Base-by-base conservation (phyloP, 2,329 filamentous ascomycete species). In the Leptographium flavum region DNA sequence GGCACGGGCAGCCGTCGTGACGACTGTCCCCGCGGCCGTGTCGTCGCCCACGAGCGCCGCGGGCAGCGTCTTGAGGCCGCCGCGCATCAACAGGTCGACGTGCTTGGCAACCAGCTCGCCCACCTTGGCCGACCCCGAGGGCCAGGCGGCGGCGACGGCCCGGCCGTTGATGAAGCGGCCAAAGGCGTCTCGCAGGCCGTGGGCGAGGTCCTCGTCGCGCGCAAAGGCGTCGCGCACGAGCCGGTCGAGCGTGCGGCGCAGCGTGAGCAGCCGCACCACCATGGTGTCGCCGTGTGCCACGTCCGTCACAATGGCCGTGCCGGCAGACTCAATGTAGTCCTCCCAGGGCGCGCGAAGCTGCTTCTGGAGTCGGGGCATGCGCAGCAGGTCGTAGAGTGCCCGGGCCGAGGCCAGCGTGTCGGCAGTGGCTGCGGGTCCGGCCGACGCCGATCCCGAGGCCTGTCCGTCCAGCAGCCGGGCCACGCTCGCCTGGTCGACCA, bases 41-140 rank as follows among this genome's bases (percentile, higher is more conserved):
- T 79, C 60, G 53, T 82, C 76, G 1, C 79, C 76, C 2, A 79
- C 67, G 9, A 90, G 68, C 21, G 76, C 74, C 38, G 78, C 72
- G 1, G 85, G 86, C 9, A 93, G 74, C 0, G 83, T 81, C 60
- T 93, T 96, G 39, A 90, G 71, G 1, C 92, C 93, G 42, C 87
- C 87, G 45, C 87, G 80, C 28, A 98, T 73, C 19, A 98, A 70
- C 65, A 83, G 73, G 62, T 98, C 92, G 50, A 98, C 83, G 56
- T 96, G 88, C 63, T 95, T 96, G 27, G 92, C 93, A 54, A 95
- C 93, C 88, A 96, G 94, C 66, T 98, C 92, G 42, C 90, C 92
- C 14, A 94, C 87, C 68, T 94, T 96, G 17, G 87, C 87, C 46
- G 88, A 93, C 46, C 87, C 82, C 0, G 84, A 86, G 43, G 79